Evolutionary conservation across 2,329 filamentous ascomycete species (phyloP).

Genomic region (Dissoconium aciculare): DNA sequence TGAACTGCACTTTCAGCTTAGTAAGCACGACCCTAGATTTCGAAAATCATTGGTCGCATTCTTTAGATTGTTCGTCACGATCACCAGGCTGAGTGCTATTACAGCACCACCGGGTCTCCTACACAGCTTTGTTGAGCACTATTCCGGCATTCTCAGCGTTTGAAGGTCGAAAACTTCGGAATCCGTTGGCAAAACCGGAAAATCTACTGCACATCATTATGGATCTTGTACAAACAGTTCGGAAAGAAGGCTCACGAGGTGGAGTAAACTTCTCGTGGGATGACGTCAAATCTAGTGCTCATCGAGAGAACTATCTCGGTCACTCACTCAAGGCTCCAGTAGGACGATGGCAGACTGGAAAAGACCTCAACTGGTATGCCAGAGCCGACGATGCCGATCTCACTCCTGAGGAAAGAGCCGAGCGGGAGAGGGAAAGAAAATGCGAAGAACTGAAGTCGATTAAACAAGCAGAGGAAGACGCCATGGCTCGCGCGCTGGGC

Average conservation of each 20-base stretch:
- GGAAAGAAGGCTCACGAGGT: slow-evolving; percentile 78
- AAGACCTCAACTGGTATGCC: slow-evolving; percentile 51
- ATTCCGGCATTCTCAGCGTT: too few species aligned
- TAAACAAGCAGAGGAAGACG: slow-evolving; percentile 88
- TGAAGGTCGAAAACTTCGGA: too few species aligned
- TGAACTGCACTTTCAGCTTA: too few species aligned
- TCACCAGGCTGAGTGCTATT: too few species aligned
- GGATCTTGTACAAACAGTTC: slow-evolving; percentile 86
- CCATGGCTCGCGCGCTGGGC: slow-evolving; percentile 68
- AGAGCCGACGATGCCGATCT: slow-evolving; percentile 39
- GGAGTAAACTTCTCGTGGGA: slow-evolving; percentile 96
- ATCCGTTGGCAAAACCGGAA: too few species aligned
- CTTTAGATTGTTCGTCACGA: too few species aligned
- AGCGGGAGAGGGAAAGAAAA: slow-evolving; percentile 55
- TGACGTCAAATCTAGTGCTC: slow-evolving; percentile 70
- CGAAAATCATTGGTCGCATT: too few species aligned
- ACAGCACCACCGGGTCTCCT: too few species aligned
- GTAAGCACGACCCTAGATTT: too few species aligned
- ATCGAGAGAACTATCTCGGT: slow-evolving; percentile 82
- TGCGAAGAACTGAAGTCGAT: slow-evolving; percentile 59
- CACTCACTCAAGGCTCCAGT: slow-evolving; percentile 83
- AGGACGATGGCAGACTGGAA: slow-evolving; percentile 77
- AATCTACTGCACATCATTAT: too few species aligned
- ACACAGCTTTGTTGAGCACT: too few species aligned
- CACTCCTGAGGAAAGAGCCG: slow-evolving; percentile 37